Conservation (phyloP, 257 asterid genomes). For the Nicotiana attenuata region DNA sequence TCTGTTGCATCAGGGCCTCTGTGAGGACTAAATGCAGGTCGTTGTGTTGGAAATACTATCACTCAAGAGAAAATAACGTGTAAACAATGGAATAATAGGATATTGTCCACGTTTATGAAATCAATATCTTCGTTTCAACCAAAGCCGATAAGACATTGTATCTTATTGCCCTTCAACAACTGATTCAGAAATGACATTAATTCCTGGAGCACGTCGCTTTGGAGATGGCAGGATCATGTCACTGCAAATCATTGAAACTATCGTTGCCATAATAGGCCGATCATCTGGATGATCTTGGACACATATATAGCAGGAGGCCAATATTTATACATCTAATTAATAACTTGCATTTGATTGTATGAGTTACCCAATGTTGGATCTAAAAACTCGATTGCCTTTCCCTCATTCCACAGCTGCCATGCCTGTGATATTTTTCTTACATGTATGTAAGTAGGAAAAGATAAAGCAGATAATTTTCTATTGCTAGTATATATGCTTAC, state of each 20-base stretch:
- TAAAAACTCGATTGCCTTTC: neutral
- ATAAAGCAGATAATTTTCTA: neutral
- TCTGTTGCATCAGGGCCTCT: too few species aligned
- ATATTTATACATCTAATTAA: conserved; percentile 3
- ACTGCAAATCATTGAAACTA: conserved; percentile 12
- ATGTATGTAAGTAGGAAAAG: neutral
- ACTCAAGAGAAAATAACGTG: too few species aligned
- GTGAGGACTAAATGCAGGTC: too few species aligned
- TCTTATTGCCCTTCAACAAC: neutral
- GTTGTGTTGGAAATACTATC: too few species aligned
- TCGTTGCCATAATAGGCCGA: conserved; percentile 11
- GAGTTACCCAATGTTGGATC: neutral
- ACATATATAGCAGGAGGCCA: conserved; percentile 5
- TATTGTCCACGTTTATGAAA: neutral
- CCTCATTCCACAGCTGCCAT: conserved; percentile 9
- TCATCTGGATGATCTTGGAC: conserved; percentile 6
- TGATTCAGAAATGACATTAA: neutral
- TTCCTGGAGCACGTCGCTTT: neutral
- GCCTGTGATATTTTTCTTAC: neutral
- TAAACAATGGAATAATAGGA: too few species aligned
- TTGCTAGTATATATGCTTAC: neutral
- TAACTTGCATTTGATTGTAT: neutral
- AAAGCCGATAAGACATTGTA: neutral
- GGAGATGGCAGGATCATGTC: conserved; percentile 3
- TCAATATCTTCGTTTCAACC: neutral